Conservation (phyloP, 2,329 filamentous ascomycete genomes). For the Tolypocladium endophyticum region DNA sequence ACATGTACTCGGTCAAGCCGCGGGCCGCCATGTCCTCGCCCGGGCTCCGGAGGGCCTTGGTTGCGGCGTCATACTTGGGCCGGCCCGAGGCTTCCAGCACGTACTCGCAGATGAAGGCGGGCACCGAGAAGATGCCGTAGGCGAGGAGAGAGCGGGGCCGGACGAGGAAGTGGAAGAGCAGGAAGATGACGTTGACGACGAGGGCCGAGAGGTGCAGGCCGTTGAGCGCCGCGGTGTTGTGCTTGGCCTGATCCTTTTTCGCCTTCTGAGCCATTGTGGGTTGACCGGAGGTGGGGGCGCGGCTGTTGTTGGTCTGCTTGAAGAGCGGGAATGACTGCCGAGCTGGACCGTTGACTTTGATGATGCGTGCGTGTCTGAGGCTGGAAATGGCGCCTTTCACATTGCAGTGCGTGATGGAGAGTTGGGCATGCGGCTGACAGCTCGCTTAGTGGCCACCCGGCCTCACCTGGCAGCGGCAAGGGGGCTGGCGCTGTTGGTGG, state of each 20-base stretch:
- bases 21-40: slow-evolving; percentile 83
- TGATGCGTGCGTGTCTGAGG: background rate
- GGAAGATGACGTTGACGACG: slow-evolving; percentile 61
- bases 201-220: slow-evolving; percentile 72
- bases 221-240: slow-evolving; percentile 67
- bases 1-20: slow-evolving; percentile 95
- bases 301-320: background rate
- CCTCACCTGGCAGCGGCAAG: background rate
- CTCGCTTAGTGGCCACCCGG: background rate
- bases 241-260: slow-evolving; percentile 59
- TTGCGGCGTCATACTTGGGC: slow-evolving; percentile 57
- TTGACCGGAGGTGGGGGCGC: background rate
- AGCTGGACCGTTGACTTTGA: background rate
- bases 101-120: slow-evolving; percentile 70
- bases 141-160: slow-evolving; percentile 52
- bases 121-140: slow-evolving; percentile 64
- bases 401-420: background rate
- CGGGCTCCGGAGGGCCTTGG: slow-evolving; percentile 57
- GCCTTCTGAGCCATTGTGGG: slow-evolving; percentile 49
- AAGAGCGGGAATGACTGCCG: background rate
- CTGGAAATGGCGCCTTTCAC: background rate
- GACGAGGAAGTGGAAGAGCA: slow-evolving; percentile 60
- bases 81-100: slow-evolving; percentile 78
- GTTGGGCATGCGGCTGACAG: background rate
- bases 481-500: background rate